A percentile compares a stretch with the other conserved stretches of the same genome.
Conservation (phyloP, 257 asterid species). For the Solanum boliviense region DNA sequence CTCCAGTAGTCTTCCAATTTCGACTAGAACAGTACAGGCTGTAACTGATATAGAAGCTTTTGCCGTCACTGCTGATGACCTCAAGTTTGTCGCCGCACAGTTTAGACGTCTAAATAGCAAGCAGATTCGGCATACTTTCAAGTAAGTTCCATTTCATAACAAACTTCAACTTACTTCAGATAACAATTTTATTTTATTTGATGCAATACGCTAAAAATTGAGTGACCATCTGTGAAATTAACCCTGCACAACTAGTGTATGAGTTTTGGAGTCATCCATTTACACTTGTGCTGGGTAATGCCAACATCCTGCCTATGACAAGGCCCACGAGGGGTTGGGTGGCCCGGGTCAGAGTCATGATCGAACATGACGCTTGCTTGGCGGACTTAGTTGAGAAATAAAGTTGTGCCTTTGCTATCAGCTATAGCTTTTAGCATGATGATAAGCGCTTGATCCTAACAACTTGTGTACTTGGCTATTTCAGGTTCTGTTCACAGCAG, state of each 20-base stretch:
- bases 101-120: constrained; percentile 5
- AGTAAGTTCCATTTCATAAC: neutral
- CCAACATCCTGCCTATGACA: neutral
- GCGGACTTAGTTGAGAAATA: neutral
- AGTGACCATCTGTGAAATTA: neutral
- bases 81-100: constrained; percentile 3
- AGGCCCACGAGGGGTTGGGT: neutral
- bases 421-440: neutral
- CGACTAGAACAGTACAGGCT: constrained; percentile 1
- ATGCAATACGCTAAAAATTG: neutral
- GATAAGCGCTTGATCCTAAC: neutral
- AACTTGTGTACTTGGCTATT: neutral
- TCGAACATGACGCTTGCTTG: neutral
- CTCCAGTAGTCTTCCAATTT: neutral
- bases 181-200: neutral
- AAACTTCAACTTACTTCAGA: neutral
- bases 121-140: neutral
- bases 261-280: constrained; percentile 20
- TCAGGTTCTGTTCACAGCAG: constrained; percentile 49
- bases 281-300: neutral
- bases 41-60: neutral
- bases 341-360: neutral
- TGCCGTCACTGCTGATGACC: constrained; percentile 2
- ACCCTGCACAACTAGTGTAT: constrained; percentile 10
- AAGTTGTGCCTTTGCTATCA: neutral